Base-by-base conservation (phyloP, 768 basidiomycete genomes). In the Psilocybe subaeruginosa region DNA sequence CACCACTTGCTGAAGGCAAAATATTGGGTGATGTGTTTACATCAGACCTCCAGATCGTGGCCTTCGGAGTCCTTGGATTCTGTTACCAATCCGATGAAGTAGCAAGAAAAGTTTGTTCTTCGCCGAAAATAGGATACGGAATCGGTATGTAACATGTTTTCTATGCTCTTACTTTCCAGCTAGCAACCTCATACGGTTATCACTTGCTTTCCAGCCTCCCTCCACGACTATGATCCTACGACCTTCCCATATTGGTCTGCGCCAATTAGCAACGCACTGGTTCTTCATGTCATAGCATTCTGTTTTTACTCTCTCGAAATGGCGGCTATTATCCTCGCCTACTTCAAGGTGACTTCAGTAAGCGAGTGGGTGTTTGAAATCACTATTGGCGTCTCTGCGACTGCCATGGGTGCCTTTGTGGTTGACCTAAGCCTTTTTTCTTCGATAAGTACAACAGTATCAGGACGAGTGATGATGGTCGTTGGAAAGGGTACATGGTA, bases 31-130 rank as follows among this genome's bases (percentile, higher is more conserved):
- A 43, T 16, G 14, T 50, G 29, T 50, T 8, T 23, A 27, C 6
- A 43, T 31, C 31, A 16, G 2, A 16, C 8, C 3, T 17, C 45
- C n/a, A 17, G 27, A 35, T 46, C 8, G 33, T 59, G 29, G 59
- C 61, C 12, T 55, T 65, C 52, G 64, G 64, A 33, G 29, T 53
- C n/a, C 49, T 61, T 8, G 64, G 60, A 31, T 59, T 52, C 16
- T 65, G 64, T 37, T 51, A 53, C 31, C 49, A 62, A 35, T n/a
- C 5, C 8, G 14, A 35, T 11, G 5, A 31, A 11, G 11, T 11
- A 1, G 16, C 14, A n/a, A 12, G 9, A 2, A 31, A 43, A 8
- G 4, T 17, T 16, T 63, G 62, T 49, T 59, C 62, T 14, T 16
- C 12, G 7, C 54, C 62, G 16, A 54, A 6, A n/a, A 45, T 58